These are phyloP conservation scores for Penicillium sp. DNA, from an alignment of 2,329 filamentous ascomycete species.

Conservation along the genomic window DNA sequence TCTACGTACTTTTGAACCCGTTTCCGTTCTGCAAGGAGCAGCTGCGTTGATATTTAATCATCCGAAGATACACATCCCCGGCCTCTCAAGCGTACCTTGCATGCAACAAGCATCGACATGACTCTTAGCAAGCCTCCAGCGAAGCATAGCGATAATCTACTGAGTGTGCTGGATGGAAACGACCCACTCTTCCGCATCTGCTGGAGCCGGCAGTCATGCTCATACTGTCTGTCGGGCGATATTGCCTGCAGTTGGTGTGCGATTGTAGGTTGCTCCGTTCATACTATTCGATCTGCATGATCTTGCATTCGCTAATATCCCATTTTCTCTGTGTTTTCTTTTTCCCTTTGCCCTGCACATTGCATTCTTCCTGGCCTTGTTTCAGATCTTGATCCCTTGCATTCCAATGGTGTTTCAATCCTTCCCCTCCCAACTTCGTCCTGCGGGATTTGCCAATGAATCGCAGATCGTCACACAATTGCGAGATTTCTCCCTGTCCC, in stretches of 20 bases:
- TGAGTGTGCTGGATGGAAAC: slow-evolving; percentile 5
- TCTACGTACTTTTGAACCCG: not conserved
- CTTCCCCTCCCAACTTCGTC: not conserved
- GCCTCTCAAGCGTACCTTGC: slow-evolving; percentile 2
- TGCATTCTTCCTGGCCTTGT: not conserved
- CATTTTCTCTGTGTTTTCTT: not conserved
- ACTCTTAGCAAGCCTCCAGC: not conserved
- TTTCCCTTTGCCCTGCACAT: not conserved
- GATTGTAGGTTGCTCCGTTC: slow-evolving; percentile 30
- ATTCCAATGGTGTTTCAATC: not conserved
- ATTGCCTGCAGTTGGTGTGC: slow-evolving; percentile 39
- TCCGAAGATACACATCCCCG: not conserved
- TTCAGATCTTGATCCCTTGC: not conserved
- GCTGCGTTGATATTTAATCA: not conserved
- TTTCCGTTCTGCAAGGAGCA: not conserved
- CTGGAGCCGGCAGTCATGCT: slow-evolving; percentile 37
- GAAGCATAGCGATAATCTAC: slow-evolving; percentile 3
- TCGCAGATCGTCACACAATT: not conserved
- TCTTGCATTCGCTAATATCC: not conserved
- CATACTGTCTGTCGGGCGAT: slow-evolving; percentile 30
- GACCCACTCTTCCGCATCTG: slow-evolving; percentile 33
- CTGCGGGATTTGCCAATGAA: not conserved
- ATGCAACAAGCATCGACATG: slow-evolving; percentile 9
- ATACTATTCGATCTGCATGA: not conserved
- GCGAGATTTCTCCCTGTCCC: not conserved